A percentile compares a stretch with the other conserved stretches of the same genome.
Conservation (phyloP, 2,329 filamentous ascomycete genomes). For the Geosmithia morbida region DNA sequence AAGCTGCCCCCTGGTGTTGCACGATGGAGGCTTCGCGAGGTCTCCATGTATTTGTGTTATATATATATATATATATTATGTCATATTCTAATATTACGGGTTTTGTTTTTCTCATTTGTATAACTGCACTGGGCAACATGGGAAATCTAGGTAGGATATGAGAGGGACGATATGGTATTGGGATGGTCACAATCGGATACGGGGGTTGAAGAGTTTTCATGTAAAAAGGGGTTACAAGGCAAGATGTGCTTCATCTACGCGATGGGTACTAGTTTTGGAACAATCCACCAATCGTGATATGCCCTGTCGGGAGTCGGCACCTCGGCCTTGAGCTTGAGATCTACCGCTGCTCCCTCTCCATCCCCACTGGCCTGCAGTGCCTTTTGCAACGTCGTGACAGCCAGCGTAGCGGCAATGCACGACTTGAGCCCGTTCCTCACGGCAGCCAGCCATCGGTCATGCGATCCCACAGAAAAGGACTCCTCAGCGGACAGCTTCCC, state of each 20-base stretch:
- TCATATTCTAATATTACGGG: no score
- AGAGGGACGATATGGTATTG: no score
- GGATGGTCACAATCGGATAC: no score
- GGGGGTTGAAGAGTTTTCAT: background rate
- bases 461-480: conserved; percentile 39
- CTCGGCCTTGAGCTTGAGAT: conserved; percentile 30
- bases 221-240: no score
- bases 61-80: no score
- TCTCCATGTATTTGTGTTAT: background rate
- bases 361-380: conserved; percentile 5
- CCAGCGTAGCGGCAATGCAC: conserved; percentile 56
- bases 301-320: conserved; percentile 36
- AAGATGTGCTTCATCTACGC: background rate
- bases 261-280: conserved; percentile 30
- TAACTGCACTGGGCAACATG: background rate
- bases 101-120: background rate
- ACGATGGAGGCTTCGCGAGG: background rate
- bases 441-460: conserved; percentile 46
- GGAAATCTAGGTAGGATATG: no score
- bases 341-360: conserved; percentile 2
- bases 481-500: conserved; percentile 34
- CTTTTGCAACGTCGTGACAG: conserved; percentile 41
- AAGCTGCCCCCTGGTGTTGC: background rate
- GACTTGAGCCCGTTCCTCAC: conserved; percentile 49
- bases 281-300: conserved; percentile 53